phyloP scores from a whole-genome alignment of 768 basidiomycete genomes.

The Termitomyces sp. region DNA sequence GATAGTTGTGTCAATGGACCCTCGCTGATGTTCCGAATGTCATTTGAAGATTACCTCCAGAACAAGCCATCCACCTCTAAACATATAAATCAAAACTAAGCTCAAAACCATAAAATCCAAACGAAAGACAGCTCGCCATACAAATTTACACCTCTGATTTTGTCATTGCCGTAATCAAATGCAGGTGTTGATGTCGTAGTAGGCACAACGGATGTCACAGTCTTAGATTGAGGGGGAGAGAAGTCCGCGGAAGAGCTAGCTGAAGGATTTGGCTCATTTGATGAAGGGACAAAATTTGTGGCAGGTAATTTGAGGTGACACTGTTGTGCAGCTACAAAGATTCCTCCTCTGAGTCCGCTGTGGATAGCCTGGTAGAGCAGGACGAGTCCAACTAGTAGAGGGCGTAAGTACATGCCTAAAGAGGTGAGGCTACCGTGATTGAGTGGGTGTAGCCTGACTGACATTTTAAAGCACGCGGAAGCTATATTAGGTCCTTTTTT shows the following conservation, averaged over 20 bases:
- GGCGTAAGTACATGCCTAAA: constrained; percentile 12
- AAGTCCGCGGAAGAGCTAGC: constrained; percentile 1
- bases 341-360: constrained; percentile 1
- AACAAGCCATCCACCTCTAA: constrained; percentile 60
- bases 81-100: background rate
- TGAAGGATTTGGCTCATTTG: constrained; percentile 3
- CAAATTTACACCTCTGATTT: constrained; percentile 60
- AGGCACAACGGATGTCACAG: constrained; percentile 3
- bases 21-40: background rate
- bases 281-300: background rate
- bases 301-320: constrained; percentile 16
- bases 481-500: background rate
- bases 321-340: constrained; percentile 24
- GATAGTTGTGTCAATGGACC: background rate
- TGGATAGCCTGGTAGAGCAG: constrained; percentile 17
- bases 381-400: constrained; percentile 13
- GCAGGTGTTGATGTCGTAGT: constrained; percentile 21
- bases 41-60: constrained; percentile 37
- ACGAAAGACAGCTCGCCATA: constrained; percentile 22
- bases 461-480: background rate
- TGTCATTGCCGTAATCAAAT: constrained; percentile 39
- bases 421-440: background rate
- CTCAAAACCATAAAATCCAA: background rate
- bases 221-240: background rate
- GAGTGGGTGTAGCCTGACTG: background rate